Evolutionary conservation across 257 asterid genomes (phyloP), one percentile per base, ranked within the genome.

Genomic region (Solanum piurae): DNA sequence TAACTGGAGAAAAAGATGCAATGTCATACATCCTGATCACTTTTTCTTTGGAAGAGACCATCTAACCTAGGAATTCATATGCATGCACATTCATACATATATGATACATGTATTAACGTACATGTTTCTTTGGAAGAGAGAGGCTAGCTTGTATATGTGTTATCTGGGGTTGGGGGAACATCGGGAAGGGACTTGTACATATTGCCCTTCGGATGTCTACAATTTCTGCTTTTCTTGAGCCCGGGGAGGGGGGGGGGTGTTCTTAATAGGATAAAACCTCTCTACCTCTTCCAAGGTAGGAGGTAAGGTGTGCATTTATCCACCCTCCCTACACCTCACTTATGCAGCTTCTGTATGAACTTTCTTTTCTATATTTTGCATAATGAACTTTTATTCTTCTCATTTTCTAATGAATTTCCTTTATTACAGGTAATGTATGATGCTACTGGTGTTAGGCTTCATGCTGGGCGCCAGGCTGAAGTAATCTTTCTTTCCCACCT

Each of bases 381-480:
- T 27, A 44, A 44, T 25, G 38, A 27, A 44, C 25, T 44, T 79
- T 3, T 46, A 18, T 11, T 77, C n/a, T 80, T 44, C 64, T 13
- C 85, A 18, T n/a, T 85, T 83, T 86, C 92, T 92, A 38, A 94
- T 77, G 66, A 11, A 25, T 74, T 58, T 83, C 69, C 83, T 86
- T 69, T 89, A 46, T 89, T 91, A 36, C 94, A 97, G 99, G 99
- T 97, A 75, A 97, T 95, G 98, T 95, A 97, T 66, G 99, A 97
- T 87, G 99, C 99, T 88, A 94, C 98, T 34, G 98, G 98, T 9
- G 92, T 95, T 91, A 95, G 99, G 90, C 96, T 93, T 89, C 99
- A 95, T 93, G 98, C 99, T 88, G 98, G 98, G 71, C 94, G 99
- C 49, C 99, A 97, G 90, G 99, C 99, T 90, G 98, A 95, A 94